Percentiles rank a stretch among this genome's conserved stretches.
Conservation (phyloP, 257 asterid species). For the Forsythia suspensa region DNA sequence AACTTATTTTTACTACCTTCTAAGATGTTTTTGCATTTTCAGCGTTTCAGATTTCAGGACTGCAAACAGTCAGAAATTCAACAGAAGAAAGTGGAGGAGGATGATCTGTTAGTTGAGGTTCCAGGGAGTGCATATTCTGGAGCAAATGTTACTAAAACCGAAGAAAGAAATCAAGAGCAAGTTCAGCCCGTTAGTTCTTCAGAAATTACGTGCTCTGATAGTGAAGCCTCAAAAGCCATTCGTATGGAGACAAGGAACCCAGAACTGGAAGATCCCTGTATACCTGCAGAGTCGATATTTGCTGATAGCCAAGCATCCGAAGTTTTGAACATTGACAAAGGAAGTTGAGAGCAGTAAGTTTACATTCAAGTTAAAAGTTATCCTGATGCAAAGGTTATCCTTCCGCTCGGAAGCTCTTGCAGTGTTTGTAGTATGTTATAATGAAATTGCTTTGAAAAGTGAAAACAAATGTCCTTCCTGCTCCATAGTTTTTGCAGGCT, state of each 20-base stretch:
- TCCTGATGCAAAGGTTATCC: not conserved
- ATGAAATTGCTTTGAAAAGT: not conserved
- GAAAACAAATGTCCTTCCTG: not conserved
- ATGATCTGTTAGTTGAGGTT: constrained; percentile 69
- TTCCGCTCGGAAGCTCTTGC: not conserved
- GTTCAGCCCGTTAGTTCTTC: constrained; percentile 9
- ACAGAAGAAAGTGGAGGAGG: constrained; percentile 33
- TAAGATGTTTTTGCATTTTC: not conserved
- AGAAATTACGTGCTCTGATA: not conserved
- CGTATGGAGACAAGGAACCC: constrained; percentile 6
- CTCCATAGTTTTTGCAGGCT: not conserved
- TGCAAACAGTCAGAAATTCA: constrained; percentile 19
- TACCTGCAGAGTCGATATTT: constrained; percentile 12
- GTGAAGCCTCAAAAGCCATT: constrained; percentile 13
- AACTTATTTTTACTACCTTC: not conserved
- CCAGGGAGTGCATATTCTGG: constrained; percentile 94
- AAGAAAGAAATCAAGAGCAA: constrained; percentile 23
- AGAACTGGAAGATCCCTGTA: constrained; percentile 14
- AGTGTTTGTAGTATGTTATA: not conserved
- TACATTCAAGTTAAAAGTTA: not conserved
- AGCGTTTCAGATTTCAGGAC: constrained; percentile 31
- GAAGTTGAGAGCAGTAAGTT: not conserved
- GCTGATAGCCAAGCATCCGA: constrained; percentile 14
- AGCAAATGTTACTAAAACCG: constrained; percentile 22
- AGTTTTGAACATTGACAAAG: constrained; percentile 7